phyloP scores from a whole-genome alignment of 441 rosid genomes.

The Aleurites moluccanus region DNA sequence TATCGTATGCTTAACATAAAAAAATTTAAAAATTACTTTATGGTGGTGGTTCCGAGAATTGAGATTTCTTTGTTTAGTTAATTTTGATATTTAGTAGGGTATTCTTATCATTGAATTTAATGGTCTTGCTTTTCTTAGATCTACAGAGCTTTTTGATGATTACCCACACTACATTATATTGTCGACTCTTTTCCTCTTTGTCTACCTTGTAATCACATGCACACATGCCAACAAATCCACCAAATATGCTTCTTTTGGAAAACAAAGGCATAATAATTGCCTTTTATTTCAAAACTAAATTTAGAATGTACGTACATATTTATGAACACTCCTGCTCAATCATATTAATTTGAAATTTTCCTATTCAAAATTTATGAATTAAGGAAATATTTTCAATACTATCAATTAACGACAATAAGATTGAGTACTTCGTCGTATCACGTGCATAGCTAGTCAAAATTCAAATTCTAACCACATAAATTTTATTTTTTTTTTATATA shows the following conservation, averaged over 20 bases:
- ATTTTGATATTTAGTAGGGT: background rate
- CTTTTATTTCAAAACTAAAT: background rate
- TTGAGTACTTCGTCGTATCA: too few relatives aligned
- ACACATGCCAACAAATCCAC: background rate
- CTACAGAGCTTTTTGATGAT: background rate
- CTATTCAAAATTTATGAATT: too few relatives aligned
- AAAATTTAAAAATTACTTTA: too few relatives aligned
- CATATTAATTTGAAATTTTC: background rate
- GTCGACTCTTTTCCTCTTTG: background rate
- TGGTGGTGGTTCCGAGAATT: too few relatives aligned
- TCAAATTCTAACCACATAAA: background rate
- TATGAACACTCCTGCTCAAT: background rate
- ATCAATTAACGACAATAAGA: too few relatives aligned
- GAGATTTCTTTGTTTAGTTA: too few relatives aligned
- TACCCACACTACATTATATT: conserved; percentile 3
- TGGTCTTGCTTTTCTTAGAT: background rate
- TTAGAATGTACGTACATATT: too few relatives aligned
- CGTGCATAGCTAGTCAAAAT: too few relatives aligned
- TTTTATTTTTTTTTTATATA: too few relatives aligned
- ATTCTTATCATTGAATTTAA: background rate
- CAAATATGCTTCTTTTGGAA: background rate
- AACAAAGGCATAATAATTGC: background rate
- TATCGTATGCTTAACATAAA: too few relatives aligned
- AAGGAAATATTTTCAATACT: background rate
- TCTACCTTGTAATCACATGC: background rate